Conservation (phyloP, 2,329 filamentous ascomycete species). For the Coniochaeta ligniaria region DNA sequence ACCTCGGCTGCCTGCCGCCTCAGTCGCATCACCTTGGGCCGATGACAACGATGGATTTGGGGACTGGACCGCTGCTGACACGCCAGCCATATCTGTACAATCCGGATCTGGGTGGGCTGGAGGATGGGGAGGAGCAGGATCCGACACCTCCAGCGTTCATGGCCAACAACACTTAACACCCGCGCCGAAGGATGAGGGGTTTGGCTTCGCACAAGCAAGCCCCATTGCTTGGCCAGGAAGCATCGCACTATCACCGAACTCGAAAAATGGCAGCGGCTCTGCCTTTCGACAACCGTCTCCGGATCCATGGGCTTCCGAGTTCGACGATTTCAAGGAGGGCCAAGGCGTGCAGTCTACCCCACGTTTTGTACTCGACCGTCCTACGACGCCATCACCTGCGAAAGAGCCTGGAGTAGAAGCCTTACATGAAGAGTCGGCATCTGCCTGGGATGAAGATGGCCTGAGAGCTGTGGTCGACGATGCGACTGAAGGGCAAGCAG, state of each 20-base stretch:
- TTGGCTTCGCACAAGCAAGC: constrained; percentile 21
- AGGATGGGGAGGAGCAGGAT: constrained; percentile 14
- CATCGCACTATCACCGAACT: constrained; percentile 25
- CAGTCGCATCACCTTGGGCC: constrained; percentile 31
- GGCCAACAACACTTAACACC: constrained; percentile 18
- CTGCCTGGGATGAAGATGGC: neutral
- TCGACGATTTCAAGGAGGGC: constrained; percentile 3
- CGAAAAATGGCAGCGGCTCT: constrained; percentile 18
- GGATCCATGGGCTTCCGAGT: constrained; percentile 33
- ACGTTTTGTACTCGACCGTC: constrained; percentile 10
- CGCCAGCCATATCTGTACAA: constrained; percentile 12
- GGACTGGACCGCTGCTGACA: constrained; percentile 27
- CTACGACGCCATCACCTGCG: constrained; percentile 3
- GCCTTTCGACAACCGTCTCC: constrained; percentile 26
- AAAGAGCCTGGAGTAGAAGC: neutral
- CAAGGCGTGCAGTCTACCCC: constrained; percentile 12
- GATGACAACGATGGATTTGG: constrained; percentile 29
- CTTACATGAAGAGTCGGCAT: neutral
- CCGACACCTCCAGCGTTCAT: constrained; percentile 7
- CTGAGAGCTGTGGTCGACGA: neutral
- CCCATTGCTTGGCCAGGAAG: constrained; percentile 32
- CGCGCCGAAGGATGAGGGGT: constrained; percentile 22
- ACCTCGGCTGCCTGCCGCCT: constrained; percentile 17
- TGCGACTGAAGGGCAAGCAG: neutral
- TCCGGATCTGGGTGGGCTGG: constrained; percentile 19